Evolutionary conservation across 2,329 filamentous ascomycete genomes (phyloP).

Genomic region (Drechmeria coniospora): DNA sequence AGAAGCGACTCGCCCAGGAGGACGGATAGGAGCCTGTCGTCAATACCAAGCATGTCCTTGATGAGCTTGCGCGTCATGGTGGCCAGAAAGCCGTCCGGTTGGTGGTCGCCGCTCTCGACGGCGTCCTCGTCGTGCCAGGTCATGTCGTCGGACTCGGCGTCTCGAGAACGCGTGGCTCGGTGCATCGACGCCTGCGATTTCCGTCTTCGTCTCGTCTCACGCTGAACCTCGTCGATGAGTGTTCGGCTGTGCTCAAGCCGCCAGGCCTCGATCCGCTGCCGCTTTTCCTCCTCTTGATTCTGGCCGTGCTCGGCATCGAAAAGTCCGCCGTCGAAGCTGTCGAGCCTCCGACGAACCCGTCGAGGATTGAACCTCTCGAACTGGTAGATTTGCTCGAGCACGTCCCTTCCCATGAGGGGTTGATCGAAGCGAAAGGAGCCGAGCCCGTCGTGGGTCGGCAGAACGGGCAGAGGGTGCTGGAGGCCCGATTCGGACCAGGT

Average conservation of each 20-base stretch:
- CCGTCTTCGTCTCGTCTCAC: slow-evolving; percentile 58
- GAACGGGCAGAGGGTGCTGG: slow-evolving; percentile 45
- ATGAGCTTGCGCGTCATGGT: slow-evolving; percentile 76
- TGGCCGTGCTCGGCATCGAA: slow-evolving; percentile 37
- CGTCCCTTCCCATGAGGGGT: slow-evolving; percentile 32
- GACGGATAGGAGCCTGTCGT: slow-evolving; percentile 69
- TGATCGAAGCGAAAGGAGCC: slow-evolving; percentile 64
- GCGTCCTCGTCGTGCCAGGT: slow-evolving; percentile 39
- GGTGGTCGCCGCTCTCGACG: slow-evolving; percentile 27
- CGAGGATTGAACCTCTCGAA: slow-evolving; percentile 76
- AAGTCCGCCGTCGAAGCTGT: slow-evolving; percentile 35
- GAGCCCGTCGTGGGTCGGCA: slow-evolving; percentile 86
- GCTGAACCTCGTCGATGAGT: slow-evolving; percentile 76
- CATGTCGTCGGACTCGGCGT: slow-evolving; percentile 22
- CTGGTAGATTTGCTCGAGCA: slow-evolving; percentile 77
- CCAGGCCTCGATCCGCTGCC: slow-evolving; percentile 80
- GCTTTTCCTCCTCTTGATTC: slow-evolving; percentile 55
- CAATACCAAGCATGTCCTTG: slow-evolving; percentile 77
- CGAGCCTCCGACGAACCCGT: slow-evolving; percentile 38
- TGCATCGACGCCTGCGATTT: slow-evolving; percentile 39
- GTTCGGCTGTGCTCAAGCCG: slow-evolving; percentile 77
- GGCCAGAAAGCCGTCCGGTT: slow-evolving; percentile 59
- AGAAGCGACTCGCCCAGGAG: slow-evolving; percentile 72
- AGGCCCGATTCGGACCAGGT: slow-evolving; percentile 9
- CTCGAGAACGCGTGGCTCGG: slow-evolving; percentile 12